phyloP scores from a whole-genome alignment of 202 grass and related monocot species.

The Setaria viridis region DNA sequence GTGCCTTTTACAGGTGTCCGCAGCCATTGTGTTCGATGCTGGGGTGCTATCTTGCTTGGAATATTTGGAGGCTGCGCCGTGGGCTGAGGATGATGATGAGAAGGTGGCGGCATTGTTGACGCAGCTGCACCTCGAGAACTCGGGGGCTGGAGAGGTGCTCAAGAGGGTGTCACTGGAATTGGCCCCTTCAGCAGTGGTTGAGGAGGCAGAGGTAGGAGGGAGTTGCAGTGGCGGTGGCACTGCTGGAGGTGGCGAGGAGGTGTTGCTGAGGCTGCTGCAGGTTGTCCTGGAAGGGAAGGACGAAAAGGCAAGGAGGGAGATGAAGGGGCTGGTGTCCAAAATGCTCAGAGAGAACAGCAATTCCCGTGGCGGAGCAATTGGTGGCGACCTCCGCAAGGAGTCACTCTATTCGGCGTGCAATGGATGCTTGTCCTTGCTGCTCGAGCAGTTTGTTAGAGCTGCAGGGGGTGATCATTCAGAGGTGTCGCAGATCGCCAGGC shows the following conservation, averaged over 20 bases:
- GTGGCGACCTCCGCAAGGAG: conserved; percentile 82
- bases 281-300: conserved; percentile 98
- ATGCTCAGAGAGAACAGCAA: conserved; percentile 93
- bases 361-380: conserved; percentile 51
- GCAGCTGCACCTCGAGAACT: conserved; percentile 87
- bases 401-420: conserved; percentile 89
- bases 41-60: conserved; percentile 88
- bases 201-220: conserved; percentile 50
- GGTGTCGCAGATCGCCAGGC: conserved; percentile 71
- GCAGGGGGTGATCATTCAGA: conserved; percentile 60
- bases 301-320: conserved; percentile 94
- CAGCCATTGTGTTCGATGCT: conserved; percentile 87
- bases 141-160: conserved; percentile 81
- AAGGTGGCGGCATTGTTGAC: conserved; percentile 86
- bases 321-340: conserved; percentile 97
- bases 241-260: conserved; percentile 68
- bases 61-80: conserved; percentile 82
- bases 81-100: conserved; percentile 98
- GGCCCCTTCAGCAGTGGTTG: conserved; percentile 48
- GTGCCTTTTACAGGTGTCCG: conserved; percentile 65
- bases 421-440: conserved; percentile 72
- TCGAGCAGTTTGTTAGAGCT: conserved; percentile 61
- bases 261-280: conserved; percentile 85
- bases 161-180: conserved; percentile 90
- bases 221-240: conserved; percentile 48